Conservation (phyloP, 306 rosid genomes). For the Vicia faba region DNA sequence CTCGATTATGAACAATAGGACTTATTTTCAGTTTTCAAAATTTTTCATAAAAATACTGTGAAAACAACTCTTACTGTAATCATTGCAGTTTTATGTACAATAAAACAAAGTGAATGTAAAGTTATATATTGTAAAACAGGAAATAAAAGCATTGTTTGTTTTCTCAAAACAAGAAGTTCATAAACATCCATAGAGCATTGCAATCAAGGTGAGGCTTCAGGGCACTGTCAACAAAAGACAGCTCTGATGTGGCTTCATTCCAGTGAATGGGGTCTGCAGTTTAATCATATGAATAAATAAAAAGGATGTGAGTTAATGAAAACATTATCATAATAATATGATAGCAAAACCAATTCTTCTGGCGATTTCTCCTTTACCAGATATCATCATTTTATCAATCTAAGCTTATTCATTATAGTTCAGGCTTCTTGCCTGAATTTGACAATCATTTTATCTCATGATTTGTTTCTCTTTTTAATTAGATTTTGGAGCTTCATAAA, state of each 20-base stretch:
- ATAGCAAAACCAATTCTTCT: background rate
- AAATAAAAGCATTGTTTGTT: background rate
- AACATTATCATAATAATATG: background rate
- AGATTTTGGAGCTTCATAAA: too few relatives aligned
- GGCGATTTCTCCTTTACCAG: background rate
- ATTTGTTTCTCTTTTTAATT: background rate
- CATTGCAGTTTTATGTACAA: background rate
- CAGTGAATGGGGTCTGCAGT: slow-evolving; percentile 41
- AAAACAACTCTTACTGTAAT: background rate
- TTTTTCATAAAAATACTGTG: background rate
- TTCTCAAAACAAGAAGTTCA: background rate
- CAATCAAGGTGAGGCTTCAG: slow-evolving; percentile 15
- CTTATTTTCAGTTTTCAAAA: background rate
- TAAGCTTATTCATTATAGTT: background rate
- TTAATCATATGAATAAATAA: slow-evolving; percentile 25
- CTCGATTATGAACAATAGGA: too few relatives aligned
- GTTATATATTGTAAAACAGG: background rate
- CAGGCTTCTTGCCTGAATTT: slow-evolving; percentile 19
- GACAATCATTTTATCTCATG: background rate
- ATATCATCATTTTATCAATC: background rate
- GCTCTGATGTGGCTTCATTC: slow-evolving; percentile 34
- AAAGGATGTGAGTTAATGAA: slow-evolving; percentile 2
- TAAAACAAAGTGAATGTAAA: background rate
- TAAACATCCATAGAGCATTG: slow-evolving; percentile 29
- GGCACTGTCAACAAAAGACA: slow-evolving; percentile 26